phyloP scores from a whole-genome alignment of 1,284 basidiomycete genomes.

The Lentinus polychrous region DNA sequence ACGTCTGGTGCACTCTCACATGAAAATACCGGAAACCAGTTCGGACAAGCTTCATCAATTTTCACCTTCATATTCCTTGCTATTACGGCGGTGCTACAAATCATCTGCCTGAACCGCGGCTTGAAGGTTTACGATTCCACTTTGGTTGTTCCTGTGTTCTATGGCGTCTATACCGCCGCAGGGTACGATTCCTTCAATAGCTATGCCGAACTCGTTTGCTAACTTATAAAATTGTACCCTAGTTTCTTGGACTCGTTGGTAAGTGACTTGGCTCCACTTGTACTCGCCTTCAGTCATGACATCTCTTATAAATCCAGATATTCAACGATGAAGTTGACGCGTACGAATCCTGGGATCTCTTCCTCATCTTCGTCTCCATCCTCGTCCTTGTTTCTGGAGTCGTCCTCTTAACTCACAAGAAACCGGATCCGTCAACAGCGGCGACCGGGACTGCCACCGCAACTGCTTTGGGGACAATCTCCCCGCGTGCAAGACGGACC shows the following conservation, averaged over 20 bases:
- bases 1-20: constrained; percentile 70
- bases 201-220: background rate
- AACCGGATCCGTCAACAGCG: constrained; percentile 47
- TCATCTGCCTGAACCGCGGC: constrained; percentile 85
- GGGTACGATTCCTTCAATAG: constrained; percentile 33
- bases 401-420: constrained; percentile 78
- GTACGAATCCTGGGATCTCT: constrained; percentile 81
- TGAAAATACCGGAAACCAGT: constrained; percentile 78
- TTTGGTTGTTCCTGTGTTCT: constrained; percentile 69
- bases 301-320: constrained; percentile 28
- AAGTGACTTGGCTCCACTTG: constrained; percentile 18
- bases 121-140: constrained; percentile 76
- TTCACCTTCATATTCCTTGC: constrained; percentile 79
- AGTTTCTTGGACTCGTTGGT: constrained; percentile 66
- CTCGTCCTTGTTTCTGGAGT: constrained; percentile 81
- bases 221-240: constrained; percentile 6
- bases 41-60: constrained; percentile 74
- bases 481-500: constrained; percentile 11
- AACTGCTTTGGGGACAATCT: constrained; percentile 12
- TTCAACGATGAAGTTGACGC: constrained; percentile 80
- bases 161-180: constrained; percentile 59
- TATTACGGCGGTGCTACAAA: constrained; percentile 80
- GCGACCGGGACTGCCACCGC: constrained; percentile 12
- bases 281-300: constrained; percentile 19
- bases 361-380: constrained; percentile 82